Base-by-base conservation (phyloP, 768 basidiomycete species). In the Tremella mesenterica region DNA sequence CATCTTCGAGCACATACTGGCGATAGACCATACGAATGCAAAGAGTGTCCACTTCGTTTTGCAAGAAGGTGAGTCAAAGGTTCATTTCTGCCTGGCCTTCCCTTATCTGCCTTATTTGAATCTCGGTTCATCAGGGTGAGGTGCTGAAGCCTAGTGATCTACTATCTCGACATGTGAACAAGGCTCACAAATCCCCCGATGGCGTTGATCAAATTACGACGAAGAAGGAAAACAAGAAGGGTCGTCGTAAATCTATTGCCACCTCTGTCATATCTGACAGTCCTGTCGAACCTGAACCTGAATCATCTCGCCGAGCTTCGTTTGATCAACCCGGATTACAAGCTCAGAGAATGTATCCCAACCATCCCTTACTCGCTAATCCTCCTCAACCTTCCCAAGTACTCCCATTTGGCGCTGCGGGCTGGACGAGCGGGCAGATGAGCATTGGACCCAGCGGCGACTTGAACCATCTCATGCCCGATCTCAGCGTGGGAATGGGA, bases 131-230 rank as follows among this genome's bases (percentile, higher is more conserved):
- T n/a, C n/a, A n/a, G n/a, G 33, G 33, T 10, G 38, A n/a, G 38
- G 9, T n/a, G 43, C 54, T 54, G 27, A 50, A 21, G 29, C 26
- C 28, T 29, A 69, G 67, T 54, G 67, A 72, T 50, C 61, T 72
- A 3, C 63, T 72, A 20, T 70, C 69, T 13, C 57, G 71, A 38
- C 71, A 72, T 51, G 71, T 72, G 45, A 72, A 72, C 57, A 72
- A 72, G 53, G 61, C 71, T 6, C 71, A 72, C 56, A 59, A 58
- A 47, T 47, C 65, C 8, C 59, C 58, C 7, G 65, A 64, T 20
- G 67, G 52, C 36, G 57, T 47, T 44, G 54, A 49, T 18, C 46
- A 54, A 33, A 41, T 18, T 13, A 39, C 16, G 14, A 29, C 54
- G 12, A 45, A 56, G 49, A 67, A 67, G 49, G 29, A 44, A 10